A percentile compares a stretch with the other conserved stretches of the same genome.
phyloP scores from a whole-genome alignment of 352 stramenopile genomes.

The Elongisporangium undulatum region DNA sequence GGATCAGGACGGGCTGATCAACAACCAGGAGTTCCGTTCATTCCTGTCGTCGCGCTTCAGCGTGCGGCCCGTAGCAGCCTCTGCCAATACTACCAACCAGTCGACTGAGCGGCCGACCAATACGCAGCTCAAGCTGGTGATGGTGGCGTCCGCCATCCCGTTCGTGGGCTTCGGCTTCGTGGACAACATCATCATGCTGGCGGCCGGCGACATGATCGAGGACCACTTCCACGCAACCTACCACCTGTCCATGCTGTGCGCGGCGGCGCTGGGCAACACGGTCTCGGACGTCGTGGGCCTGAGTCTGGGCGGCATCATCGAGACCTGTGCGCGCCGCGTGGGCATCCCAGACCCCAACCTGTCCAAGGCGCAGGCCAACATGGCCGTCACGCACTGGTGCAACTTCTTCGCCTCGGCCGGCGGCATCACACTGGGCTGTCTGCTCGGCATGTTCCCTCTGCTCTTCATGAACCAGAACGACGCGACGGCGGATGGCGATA shows the following conservation, averaged over 20 bases:
- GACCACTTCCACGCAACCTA: conserved; percentile 91
- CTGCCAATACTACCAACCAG: conserved; percentile 23
- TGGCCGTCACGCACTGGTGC: conserved; percentile 66
- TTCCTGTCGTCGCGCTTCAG: conserved; percentile 67
- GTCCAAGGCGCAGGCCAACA: conserved; percentile 72
- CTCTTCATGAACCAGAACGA: conserved; percentile 81
- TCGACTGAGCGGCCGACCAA: conserved; percentile 37
- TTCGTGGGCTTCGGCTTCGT: conserved; percentile 85
- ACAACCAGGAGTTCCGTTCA: conserved; percentile 56
- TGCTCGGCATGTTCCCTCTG: conserved; percentile 89
- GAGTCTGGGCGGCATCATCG: conserved; percentile 91
- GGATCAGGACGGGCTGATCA: conserved; percentile 61
- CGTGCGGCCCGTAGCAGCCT: conserved; percentile 32
- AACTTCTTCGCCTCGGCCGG: conserved; percentile 77
- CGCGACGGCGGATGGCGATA: conserved; percentile 45
- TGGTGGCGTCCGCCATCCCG: conserved; percentile 72
- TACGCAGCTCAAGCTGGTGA: conserved; percentile 71
- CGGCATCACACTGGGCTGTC: conserved; percentile 85
- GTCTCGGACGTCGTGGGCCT: conserved; percentile 92
- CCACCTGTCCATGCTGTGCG: conserved; percentile 94
- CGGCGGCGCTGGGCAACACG: conserved; percentile 93
- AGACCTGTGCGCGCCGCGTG: conserved; percentile 60
- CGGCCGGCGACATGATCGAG: conserved; percentile 94
- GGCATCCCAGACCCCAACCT: conserved; percentile 71
- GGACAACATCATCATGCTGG: conserved; percentile 86